These are phyloP conservation scores for Globisporangium megalacanthum DNA, from an alignment of 352 stramenopile species.

Conservation along the genomic window DNA sequence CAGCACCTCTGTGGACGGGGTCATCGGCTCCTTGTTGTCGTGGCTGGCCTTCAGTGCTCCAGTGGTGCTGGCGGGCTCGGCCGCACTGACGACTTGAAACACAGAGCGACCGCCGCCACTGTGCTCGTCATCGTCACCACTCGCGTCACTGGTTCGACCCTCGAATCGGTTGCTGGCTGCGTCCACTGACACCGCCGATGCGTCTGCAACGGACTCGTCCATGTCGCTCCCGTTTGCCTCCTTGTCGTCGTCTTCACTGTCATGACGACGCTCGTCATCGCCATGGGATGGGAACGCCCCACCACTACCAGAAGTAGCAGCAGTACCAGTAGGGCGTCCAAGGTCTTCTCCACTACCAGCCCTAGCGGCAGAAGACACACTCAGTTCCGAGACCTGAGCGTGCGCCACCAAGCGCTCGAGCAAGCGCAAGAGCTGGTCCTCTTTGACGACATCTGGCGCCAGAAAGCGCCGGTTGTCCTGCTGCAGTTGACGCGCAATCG, in stretches of 20 bases:
- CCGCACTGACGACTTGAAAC: neutral
- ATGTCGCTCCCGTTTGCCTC: slow-evolving; percentile 22
- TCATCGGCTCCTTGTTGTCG: neutral
- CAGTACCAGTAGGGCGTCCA: neutral
- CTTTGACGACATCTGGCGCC: slow-evolving; percentile 50
- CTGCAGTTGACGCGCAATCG: slow-evolving; percentile 50
- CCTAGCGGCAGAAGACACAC: neutral
- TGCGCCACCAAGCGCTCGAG: slow-evolving; percentile 60
- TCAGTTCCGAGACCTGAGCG: slow-evolving; percentile 18
- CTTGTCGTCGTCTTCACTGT: slow-evolving; percentile 9
- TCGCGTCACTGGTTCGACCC: neutral
- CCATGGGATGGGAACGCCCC: neutral
- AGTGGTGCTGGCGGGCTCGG: neutral
- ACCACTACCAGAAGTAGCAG: neutral
- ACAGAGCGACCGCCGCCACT: neutral
- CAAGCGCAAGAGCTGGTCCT: slow-evolving; percentile 55
- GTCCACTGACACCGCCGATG: slow-evolving; percentile 24
- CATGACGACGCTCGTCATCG: neutral
- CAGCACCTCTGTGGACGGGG: neutral
- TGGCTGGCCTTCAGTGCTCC: neutral
- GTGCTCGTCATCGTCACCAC: neutral
- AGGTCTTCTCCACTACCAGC: neutral
- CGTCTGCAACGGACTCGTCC: slow-evolving; percentile 35
- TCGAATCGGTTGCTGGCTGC: neutral
- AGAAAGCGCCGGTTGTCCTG: slow-evolving; percentile 63